Evolutionary conservation across 1,139 yeast species (phyloP).

Genomic region (Geotrichum candidum): DNA sequence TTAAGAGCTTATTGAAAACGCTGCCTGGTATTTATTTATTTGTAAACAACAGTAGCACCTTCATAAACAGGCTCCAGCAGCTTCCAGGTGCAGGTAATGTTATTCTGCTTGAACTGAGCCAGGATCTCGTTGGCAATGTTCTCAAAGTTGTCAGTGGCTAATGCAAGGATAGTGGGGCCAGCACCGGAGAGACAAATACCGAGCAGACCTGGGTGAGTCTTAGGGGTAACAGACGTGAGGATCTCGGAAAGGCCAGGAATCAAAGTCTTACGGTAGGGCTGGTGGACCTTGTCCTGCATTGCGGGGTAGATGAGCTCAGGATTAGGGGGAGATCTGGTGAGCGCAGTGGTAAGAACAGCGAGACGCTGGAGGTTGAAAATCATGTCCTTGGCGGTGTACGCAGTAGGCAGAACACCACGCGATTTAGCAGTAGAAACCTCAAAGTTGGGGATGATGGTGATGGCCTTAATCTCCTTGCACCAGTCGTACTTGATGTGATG

Average conservation of each 20-base stretch:
- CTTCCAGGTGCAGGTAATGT: slow-evolving; percentile 74
- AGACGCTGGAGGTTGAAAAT: slow-evolving; percentile 81
- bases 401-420: slow-evolving; percentile 77
- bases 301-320: slow-evolving; percentile 81
- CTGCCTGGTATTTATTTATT: neutral
- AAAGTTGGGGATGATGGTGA: slow-evolving; percentile 87
- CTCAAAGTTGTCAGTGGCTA: slow-evolving; percentile 85
- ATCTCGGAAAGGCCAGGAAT: slow-evolving; percentile 89
- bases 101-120: slow-evolving; percentile 57
- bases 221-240: slow-evolving; percentile 74
- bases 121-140: slow-evolving; percentile 75
- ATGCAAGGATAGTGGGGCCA: slow-evolving; percentile 91
- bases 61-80: slow-evolving; percentile 79
- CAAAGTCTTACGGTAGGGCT: slow-evolving; percentile 84
- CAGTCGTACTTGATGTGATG: slow-evolving; percentile 81
- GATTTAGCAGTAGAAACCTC: slow-evolving; percentile 91
- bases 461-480: slow-evolving; percentile 75
- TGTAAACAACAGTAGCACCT: slow-evolving; percentile 49
- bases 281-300: slow-evolving; percentile 95
- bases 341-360: slow-evolving; percentile 73
- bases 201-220: slow-evolving; percentile 72
- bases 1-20: neutral
- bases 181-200: slow-evolving; percentile 97
- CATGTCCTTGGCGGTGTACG: slow-evolving; percentile 74
- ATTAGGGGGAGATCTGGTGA: slow-evolving; percentile 76